Base-by-base conservation (phyloP, 2,329 filamentous ascomycete species). In the Hypoxylon sp. region DNA sequence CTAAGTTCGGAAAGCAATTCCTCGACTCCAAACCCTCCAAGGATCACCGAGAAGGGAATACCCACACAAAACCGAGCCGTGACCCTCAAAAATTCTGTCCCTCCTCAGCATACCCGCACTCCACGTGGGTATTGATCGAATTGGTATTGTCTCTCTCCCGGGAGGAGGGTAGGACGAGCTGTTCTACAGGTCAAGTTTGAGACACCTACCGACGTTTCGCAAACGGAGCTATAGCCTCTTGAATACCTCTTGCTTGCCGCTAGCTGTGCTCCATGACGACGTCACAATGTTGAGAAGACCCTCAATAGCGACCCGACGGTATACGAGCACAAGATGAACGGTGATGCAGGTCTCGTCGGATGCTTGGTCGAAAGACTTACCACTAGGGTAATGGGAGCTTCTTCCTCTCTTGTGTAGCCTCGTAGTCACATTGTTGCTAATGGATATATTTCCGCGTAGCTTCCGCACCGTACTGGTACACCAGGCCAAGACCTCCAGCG, bases 361-460 rank as follows among this genome's bases (percentile, higher is more conserved):
- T 88, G 85, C 78, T 84, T 90, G 73, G 87, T 90, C 76, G 87
- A 89, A 79, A 86, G 88, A 79, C 83, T 90, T 73, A 85, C 86
- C 69, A 87, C 87, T 70, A 86, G 88, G 83, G 89, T 90, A 85
- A 73, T 77, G 55, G 42, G 57, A 22, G 31, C 35, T 54, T 58
- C 33, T 64, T 51, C 61, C 58, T 59, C 46, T 17, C 42, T 55
- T 40, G 13, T 44, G 49, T 66, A 50, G 40, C 46, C 73, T 64
- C 40, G 49, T 66, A 55, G 50, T n/a, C 40, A 17, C 56, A 44
- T 55, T 62, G 33, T 64, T 60, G 69, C 67, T 76, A 72, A 72
- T 66, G 31, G 27, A 44, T 35, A 48, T 57, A n/a, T 70, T 58
- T 61, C 54, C 64, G 69, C 54, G 50, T 76, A 90, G 89, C 85